Evolutionary conservation across 2,329 filamentous ascomycete species (phyloP).

Genomic region (Stachybotrys chlorohalonatus): DNA sequence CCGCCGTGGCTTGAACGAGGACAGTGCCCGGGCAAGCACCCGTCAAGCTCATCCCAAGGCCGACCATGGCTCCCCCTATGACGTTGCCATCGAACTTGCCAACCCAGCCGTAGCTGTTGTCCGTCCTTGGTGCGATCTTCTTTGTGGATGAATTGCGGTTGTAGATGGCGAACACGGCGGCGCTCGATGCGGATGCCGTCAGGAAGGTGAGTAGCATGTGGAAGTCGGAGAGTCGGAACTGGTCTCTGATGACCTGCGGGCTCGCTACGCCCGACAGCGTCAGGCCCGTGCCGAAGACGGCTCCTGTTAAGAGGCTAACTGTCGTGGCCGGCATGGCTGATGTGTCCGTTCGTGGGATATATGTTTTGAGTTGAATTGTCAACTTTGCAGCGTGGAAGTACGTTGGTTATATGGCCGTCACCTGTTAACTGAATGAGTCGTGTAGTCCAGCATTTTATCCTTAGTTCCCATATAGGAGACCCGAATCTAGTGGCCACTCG

Average conservation of each 20-base stretch:
- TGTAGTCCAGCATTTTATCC: no score
- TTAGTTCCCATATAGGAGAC: background rate
- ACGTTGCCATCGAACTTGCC: conserved; percentile 4
- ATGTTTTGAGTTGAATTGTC: no score
- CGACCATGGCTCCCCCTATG: conserved; percentile 3
- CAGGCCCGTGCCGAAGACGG: conserved; percentile 4
- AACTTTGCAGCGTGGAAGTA: no score
- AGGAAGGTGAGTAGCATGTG: conserved; percentile 6
- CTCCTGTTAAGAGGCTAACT: conserved; percentile 1
- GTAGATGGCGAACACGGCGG: conserved; percentile 4
- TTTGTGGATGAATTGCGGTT: conserved; percentile 1
- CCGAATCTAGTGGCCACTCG: background rate
- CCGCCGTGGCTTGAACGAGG: conserved; percentile 4
- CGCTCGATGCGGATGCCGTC: conserved; percentile 4
- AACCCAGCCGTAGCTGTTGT: conserved; percentile 1
- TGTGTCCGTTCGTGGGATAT: background rate
- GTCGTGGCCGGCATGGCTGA: background rate
- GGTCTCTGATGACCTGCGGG: conserved; percentile 4
- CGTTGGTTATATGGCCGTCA: no score
- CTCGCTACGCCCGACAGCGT: conserved; percentile 6
- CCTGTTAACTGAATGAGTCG: no score
- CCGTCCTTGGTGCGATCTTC: conserved; percentile 1
- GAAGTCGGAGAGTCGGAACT: conserved; percentile 5
- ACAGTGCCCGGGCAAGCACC: conserved; percentile 5
- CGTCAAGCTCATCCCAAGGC: conserved; percentile 5